A percentile compares a stretch with the other conserved stretches of the same genome.
Conservation (phyloP, 148 eudicot genomes). For the Hydrangea macrophylla region DNA sequence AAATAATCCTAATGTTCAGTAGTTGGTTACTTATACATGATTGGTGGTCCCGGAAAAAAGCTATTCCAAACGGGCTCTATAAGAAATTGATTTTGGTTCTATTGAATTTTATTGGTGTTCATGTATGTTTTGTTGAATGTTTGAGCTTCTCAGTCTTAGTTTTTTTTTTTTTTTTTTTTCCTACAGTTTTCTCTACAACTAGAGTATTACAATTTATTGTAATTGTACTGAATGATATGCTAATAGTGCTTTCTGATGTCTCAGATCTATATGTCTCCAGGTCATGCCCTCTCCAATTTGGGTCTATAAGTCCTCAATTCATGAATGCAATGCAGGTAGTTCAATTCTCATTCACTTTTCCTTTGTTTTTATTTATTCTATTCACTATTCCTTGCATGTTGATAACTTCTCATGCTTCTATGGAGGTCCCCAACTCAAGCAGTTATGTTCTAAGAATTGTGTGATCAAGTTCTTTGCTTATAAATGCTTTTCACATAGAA, state of each 20-base stretch:
- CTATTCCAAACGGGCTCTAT: too few relatives aligned
- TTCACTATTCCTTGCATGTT: background rate
- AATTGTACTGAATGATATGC: background rate
- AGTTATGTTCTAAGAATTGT: background rate
- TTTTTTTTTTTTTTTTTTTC: too few relatives aligned
- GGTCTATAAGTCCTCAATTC: slow-evolving; percentile 67
- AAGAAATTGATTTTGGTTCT: background rate
- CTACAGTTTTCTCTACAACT: background rate
- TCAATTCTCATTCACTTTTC: background rate
- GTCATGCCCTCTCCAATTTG: slow-evolving; percentile 72
- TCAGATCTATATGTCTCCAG: slow-evolving; percentile 41
- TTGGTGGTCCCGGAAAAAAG: too few relatives aligned
- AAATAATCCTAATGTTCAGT: too few relatives aligned
- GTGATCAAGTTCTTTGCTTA: slow-evolving; percentile 7
- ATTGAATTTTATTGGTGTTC: background rate
- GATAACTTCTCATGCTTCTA: background rate
- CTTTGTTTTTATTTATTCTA: background rate
- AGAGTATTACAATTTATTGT: background rate
- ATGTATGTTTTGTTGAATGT: slow-evolving; percentile 24
- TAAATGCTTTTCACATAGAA: slow-evolving; percentile 42
- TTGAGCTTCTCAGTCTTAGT: background rate
- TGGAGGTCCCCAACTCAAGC: too few relatives aligned
- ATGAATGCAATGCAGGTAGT: slow-evolving; percentile 77
- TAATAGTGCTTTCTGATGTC: slow-evolving; percentile 7
- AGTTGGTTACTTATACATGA: too few relatives aligned